Conservation (phyloP, 169 alveolate species). For the Blepharisma undulans region DNA sequence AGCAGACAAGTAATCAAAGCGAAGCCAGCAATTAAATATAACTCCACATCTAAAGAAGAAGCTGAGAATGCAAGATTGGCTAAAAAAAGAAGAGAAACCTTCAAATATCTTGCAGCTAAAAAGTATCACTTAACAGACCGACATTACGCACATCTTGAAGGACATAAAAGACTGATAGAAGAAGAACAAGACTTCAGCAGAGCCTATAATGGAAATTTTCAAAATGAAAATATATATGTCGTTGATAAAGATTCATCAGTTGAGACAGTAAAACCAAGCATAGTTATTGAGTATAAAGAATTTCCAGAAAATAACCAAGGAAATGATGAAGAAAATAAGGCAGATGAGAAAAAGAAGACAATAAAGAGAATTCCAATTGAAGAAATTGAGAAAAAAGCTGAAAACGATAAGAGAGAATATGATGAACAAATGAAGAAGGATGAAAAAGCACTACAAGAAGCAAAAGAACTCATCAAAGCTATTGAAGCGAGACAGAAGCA, state of each 20-base stretch:
- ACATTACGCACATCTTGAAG: background rate
- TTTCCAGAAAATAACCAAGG: too few species aligned
- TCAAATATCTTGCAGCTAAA: background rate
- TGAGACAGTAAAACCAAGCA: background rate
- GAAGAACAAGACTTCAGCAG: too few species aligned
- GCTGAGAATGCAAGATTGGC: background rate
- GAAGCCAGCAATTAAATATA: background rate
- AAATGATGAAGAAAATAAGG: background rate
- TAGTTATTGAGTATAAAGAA: background rate
- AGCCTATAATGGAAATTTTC: background rate
- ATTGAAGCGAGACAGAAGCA: background rate
- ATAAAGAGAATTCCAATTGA: background rate
- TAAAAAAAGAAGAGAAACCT: background rate
- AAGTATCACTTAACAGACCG: background rate
- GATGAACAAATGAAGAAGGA: background rate
- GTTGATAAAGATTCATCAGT: background rate
- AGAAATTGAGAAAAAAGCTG: background rate
- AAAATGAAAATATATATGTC: background rate
- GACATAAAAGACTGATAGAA: background rate
- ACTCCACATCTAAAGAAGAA: background rate
- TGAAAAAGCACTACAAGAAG: background rate
- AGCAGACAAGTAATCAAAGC: background rate
- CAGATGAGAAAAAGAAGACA: background rate
- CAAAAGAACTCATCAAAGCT: background rate
- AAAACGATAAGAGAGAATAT: background rate